Conservation (phyloP, 2,329 filamentous ascomycete species). For the Colletotrichum horii region DNA sequence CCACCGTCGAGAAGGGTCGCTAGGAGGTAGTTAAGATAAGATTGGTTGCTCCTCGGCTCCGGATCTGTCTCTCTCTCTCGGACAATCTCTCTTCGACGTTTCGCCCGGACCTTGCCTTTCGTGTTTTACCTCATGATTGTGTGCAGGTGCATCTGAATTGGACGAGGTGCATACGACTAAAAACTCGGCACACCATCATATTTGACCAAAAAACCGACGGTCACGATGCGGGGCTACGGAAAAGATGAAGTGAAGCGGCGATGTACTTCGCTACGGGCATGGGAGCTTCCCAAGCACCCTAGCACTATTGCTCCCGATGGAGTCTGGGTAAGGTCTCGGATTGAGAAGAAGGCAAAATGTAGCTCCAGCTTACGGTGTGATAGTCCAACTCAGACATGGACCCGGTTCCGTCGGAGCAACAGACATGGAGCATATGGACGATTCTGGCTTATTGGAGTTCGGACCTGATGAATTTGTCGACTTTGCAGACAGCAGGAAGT, state of each 20-base stretch:
- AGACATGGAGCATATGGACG: conserved; percentile 40
- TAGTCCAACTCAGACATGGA: conserved; percentile 20
- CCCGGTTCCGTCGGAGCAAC: conserved; percentile 8
- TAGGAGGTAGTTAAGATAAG: background rate
- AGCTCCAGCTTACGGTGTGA: background rate
- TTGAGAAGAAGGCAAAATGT: background rate
- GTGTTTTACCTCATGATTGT: background rate
- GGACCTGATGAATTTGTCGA: conserved; percentile 38
- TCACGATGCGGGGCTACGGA: conserved; percentile 26
- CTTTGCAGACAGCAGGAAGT: conserved; percentile 38
- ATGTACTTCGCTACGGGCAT: conserved; percentile 44
- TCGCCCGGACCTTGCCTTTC: background rate
- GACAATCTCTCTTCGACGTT: background rate
- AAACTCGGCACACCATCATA: background rate
- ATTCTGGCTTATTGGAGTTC: conserved; percentile 41
- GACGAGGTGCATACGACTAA: background rate
- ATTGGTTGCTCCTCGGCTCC: background rate
- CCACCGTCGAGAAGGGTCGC: background rate
- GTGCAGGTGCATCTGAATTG: background rate
- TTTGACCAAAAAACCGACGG: background rate
- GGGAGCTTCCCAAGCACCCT: conserved; percentile 53
- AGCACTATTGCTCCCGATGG: conserved; percentile 49
- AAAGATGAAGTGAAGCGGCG: conserved; percentile 36
- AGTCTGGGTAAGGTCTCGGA: conserved; percentile 37
- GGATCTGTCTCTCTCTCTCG: background rate